phyloP scores from a whole-genome alignment of 1,284 basidiomycete genomes.

The Blastosporella zonata region DNA sequence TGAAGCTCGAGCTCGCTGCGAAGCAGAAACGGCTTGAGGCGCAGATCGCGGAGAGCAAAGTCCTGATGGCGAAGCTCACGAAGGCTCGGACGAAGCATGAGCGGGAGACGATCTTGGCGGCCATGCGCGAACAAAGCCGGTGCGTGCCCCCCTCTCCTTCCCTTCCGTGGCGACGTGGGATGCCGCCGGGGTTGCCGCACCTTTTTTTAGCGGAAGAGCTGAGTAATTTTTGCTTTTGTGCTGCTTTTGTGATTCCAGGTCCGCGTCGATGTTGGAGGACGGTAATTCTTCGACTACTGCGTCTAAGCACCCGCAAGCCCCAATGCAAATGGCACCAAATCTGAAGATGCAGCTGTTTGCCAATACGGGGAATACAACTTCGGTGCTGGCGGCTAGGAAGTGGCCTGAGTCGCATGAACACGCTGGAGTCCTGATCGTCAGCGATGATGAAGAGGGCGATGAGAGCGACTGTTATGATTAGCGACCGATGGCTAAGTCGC shows the following conservation, averaged over 20 bases:
- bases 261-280: constrained; percentile 1
- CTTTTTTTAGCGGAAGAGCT: constrained; percentile 13
- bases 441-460: constrained; percentile 48
- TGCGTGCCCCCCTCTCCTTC: constrained; percentile 27
- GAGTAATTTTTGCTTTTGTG: constrained; percentile 18
- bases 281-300: not conserved
- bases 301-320: not conserved
- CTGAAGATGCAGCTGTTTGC: constrained; percentile 1
- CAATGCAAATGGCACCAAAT: not conserved
- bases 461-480: constrained; percentile 19
- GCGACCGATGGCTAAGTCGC: not conserved
- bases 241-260: constrained; percentile 13
- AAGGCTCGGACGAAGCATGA: constrained; percentile 57
- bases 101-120: constrained; percentile 52
- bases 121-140: constrained; percentile 50
- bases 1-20: constrained; percentile 39
- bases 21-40: constrained; percentile 57
- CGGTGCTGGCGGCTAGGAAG: constrained; percentile 18
- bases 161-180: constrained; percentile 8
- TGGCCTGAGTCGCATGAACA: constrained; percentile 44
- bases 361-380: not conserved
- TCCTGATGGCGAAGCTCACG: constrained; percentile 58
- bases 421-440: constrained; percentile 44
- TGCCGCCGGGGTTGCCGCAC: not conserved
- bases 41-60: constrained; percentile 69